phyloP scores from a whole-genome alignment of 2,329 filamentous ascomycete genomes.

The Diaporthe amygdali region DNA sequence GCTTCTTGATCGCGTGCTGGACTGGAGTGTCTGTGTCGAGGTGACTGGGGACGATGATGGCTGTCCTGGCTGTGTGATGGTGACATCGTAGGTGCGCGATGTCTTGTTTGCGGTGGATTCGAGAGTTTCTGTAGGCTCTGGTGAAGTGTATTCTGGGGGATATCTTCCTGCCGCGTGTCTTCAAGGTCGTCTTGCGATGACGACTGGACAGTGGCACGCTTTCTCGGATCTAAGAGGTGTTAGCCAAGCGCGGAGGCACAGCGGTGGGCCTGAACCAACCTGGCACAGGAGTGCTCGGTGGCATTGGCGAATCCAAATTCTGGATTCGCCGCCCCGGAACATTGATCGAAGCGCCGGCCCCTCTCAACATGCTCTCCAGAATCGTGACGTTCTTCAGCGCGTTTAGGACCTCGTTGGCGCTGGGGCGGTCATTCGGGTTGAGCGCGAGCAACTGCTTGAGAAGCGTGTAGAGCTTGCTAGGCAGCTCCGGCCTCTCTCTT shows the following conservation, averaged over 20 bases:
- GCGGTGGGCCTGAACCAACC: constrained; percentile 37
- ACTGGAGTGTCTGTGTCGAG: constrained; percentile 26
- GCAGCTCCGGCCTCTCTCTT: constrained; percentile 79
- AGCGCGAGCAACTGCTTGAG: constrained; percentile 82
- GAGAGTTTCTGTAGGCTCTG: constrained; percentile 40
- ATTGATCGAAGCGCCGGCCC: constrained; percentile 42
- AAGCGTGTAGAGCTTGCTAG: constrained; percentile 83
- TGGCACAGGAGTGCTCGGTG: constrained; percentile 53
- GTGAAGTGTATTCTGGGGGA: constrained; percentile 33
- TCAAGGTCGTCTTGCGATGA: constrained; percentile 37
- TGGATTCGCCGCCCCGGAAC: constrained; percentile 55
- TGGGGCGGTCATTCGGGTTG: constrained; percentile 77
- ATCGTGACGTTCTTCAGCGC: constrained; percentile 74
- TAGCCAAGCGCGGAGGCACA: constrained; percentile 1
- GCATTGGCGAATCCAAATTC: constrained; percentile 59
- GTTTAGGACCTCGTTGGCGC: constrained; percentile 81
- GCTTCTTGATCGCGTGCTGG: background rate
- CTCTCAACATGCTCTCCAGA: constrained; percentile 46
- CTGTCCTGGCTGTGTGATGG: constrained; percentile 48
- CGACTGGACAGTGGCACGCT: constrained; percentile 37
- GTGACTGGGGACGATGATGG: constrained; percentile 23
- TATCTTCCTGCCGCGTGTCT: constrained; percentile 29
- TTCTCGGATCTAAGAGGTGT: constrained; percentile 36
- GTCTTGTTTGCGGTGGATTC: constrained; percentile 34
- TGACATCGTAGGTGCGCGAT: constrained; percentile 41